Base-by-base conservation (phyloP, 352 stramenopile genomes). In the Peronospora tabacina region DNA sequence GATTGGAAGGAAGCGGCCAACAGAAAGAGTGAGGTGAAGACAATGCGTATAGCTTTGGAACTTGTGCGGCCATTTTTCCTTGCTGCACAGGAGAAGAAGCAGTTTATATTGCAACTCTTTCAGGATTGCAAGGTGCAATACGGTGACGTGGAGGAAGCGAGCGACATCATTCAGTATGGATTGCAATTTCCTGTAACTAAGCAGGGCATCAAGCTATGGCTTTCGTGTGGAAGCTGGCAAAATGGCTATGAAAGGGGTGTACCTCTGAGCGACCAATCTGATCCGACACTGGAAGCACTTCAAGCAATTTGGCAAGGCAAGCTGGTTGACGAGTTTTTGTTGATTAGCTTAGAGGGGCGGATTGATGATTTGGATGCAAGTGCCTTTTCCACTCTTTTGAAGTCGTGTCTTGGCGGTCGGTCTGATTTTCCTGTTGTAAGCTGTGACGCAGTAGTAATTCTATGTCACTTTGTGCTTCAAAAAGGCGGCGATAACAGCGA, bases 301-400 rank as follows among this genome's bases (percentile, higher is more conserved):
- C 33, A 60, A 40, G 72, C 75, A 12, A 72, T 90, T 38, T 90
- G 79, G 79, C 66, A 73, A 32, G 76, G 79, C 16, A 90, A 90
- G 24, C 37, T 90, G 9, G 47, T 90, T 12, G 79, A 90, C 48
- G 79, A 90, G 40, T 87, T 90, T 35, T 55, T 90, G 41, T 71
- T 87, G 68, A 86, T 85, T 45, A 87, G 75, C 49, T 49, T 90
- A 17, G 82, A 87, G 45, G 76, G 72, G n/a, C 65, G 75, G 16
- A 68, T 87, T 12, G 75, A 90, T 49, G 75, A 85, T 38, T 48
- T 81, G 24, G 69, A 87, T 37, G 59, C 52, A 8, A 61, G 58
- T 16, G 61, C 70, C 0, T 90, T 90, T 43, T 49, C 63, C 2
- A 59, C 50, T 30, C 50, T 90, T 44, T 37, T 90, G 33, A 68